Percentiles rank a stretch among this genome's conserved stretches.
Conservation (phyloP, 306 rosid species). For the Pueraria montana region DNA sequence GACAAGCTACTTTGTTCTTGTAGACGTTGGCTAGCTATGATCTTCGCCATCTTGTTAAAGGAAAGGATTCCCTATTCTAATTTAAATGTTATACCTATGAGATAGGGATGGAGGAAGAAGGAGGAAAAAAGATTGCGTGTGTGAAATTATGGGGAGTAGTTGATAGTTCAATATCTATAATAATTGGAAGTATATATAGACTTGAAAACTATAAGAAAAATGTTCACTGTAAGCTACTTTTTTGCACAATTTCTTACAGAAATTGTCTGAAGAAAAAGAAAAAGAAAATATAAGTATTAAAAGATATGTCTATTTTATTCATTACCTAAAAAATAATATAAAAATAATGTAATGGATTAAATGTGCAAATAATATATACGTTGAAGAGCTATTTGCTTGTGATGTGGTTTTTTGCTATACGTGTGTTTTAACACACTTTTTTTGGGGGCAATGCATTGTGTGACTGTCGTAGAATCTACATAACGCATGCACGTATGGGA, state of each 20-base stretch:
- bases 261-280: background rate
- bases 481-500: too few species aligned
- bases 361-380: too few species aligned
- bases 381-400: too few species aligned
- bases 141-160: constrained; percentile 4
- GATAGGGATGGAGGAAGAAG: background rate
- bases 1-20: background rate
- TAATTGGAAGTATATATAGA: background rate
- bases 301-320: background rate
- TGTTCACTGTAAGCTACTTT: background rate
- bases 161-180: constrained; percentile 13
- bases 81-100: constrained; percentile 5
- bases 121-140: background rate
- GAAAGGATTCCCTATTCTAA: background rate
- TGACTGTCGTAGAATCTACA: too few species aligned
- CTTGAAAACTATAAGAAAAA: constrained; percentile 2
- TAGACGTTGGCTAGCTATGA: constrained; percentile 9
- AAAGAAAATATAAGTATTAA: background rate
- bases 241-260: background rate
- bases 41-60: constrained; percentile 11
- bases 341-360: too few species aligned
- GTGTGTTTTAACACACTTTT: too few species aligned
- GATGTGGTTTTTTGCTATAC: too few species aligned
- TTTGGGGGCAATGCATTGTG: too few species aligned
- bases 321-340: background rate